A percentile compares a stretch with the other conserved stretches of the same genome.
phyloP scores from a whole-genome alignment of 2,329 filamentous ascomycete genomes.

The Aureobasidium leucospermi region DNA sequence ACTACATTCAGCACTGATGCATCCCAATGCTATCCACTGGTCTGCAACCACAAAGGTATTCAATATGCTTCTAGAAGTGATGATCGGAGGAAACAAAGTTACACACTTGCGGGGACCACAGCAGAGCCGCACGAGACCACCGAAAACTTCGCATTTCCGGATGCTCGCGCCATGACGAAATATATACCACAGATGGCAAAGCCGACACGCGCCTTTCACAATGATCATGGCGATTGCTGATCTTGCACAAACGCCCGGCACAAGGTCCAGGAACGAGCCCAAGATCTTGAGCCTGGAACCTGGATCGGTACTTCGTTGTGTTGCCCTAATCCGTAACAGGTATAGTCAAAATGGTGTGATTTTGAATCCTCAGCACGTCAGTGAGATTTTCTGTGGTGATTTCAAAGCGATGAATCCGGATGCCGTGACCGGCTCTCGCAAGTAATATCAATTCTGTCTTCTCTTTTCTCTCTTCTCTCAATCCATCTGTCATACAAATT shows the following conservation, averaged over 20 bases:
- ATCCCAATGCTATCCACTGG: too few species aligned
- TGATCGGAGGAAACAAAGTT: constrained; percentile 3
- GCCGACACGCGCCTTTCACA: background rate
- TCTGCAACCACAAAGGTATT: too few species aligned
- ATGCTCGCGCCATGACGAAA: background rate
- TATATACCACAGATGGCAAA: constrained; percentile 1
- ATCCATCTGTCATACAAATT: constrained; percentile 12
- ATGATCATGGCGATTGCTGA: background rate
- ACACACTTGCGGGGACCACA: background rate
- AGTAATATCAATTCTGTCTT: constrained; percentile 13
- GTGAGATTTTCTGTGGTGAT: constrained; percentile 14
- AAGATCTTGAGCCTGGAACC: background rate
- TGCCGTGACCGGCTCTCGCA: constrained; percentile 14
- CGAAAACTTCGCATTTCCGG: background rate
- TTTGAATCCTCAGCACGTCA: background rate
- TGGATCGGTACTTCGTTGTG: background rate
- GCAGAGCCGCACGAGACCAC: constrained; percentile 1
- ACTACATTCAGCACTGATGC: too few species aligned
- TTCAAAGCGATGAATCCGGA: constrained; percentile 13
- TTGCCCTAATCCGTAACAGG: background rate
- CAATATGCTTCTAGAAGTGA: background rate
- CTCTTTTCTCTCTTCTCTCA: constrained; percentile 8
- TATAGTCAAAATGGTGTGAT: background rate
- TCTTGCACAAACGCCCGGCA: background rate
- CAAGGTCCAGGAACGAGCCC: background rate